Conservation (phyloP, 768 basidiomycete genomes). For the Xerocomus brunneocitrinus region DNA sequence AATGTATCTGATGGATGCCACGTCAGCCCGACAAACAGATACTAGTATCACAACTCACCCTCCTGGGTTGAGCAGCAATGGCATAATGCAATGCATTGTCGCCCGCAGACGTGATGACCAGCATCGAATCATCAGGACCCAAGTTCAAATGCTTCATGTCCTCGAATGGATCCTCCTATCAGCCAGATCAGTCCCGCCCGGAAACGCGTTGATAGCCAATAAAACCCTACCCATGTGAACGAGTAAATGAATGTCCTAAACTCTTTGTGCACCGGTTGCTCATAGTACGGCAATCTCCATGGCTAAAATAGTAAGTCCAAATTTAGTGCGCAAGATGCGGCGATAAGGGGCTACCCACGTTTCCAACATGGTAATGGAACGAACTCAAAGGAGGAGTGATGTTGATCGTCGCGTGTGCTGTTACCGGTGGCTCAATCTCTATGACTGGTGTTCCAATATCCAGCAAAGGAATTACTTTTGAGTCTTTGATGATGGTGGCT, state of each 20-base stretch:
- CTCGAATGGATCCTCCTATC: conserved; percentile 66
- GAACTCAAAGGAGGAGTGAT: conserved; percentile 53
- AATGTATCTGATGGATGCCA: conserved; percentile 45
- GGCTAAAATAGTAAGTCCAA: conserved; percentile 29
- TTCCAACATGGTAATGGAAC: conserved; percentile 58
- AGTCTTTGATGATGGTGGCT: conserved; percentile 31
- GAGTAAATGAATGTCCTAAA: conserved; percentile 61
- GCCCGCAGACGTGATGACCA: conserved; percentile 74
- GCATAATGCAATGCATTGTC: conserved; percentile 82
- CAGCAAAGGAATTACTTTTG: conserved; percentile 36
- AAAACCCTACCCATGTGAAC: conserved; percentile 47
- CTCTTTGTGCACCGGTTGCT: conserved; percentile 63
- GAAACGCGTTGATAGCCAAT: background rate
- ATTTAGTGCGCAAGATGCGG: background rate
- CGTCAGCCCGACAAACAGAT: background rate
- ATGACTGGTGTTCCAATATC: conserved; percentile 39
- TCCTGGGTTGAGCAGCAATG: conserved; percentile 54
- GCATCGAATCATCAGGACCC: conserved; percentile 56
- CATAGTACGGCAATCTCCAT: conserved; percentile 70
- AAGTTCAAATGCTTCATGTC: conserved; percentile 64
- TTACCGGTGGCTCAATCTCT: conserved; percentile 13
- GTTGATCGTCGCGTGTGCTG: conserved; percentile 38
- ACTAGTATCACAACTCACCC: conserved; percentile 30
- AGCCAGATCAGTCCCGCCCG: conserved; percentile 1
- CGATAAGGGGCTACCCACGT: conserved; percentile 28